A percentile compares a stretch with the other conserved stretches of the same genome.
Conservation (phyloP, 768 basidiomycete genomes). For the Psilocybe tampanensis region DNA sequence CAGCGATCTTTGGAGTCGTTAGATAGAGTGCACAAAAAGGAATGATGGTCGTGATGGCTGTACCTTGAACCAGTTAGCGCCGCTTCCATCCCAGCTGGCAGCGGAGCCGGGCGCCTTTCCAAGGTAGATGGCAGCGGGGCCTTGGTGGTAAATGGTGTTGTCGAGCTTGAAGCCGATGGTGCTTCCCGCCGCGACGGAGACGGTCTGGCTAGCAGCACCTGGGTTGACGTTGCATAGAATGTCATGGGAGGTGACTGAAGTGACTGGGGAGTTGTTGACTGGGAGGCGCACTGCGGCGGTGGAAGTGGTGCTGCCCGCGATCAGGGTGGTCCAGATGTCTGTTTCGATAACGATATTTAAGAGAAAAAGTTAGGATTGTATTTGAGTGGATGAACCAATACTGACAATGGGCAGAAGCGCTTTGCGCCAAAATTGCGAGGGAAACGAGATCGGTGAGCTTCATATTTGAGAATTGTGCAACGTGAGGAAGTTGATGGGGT, state of each 20-base stretch:
- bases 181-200: constrained; percentile 39
- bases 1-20: constrained; percentile 35
- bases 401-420: constrained; percentile 30
- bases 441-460: no score
- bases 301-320: constrained; percentile 29
- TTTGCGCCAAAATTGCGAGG: constrained; percentile 24
- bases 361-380: not conserved
- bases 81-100: constrained; percentile 48
- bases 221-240: constrained; percentile 40
- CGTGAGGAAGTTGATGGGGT: not conserved
- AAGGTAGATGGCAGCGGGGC: constrained; percentile 49
- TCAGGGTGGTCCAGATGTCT: constrained; percentile 36
- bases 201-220: constrained; percentile 35
- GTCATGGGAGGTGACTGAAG: constrained; percentile 29
- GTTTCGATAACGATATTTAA: no score
- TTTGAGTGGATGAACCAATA: not conserved
- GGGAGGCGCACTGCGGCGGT: constrained; percentile 35
- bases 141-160: constrained; percentile 41
- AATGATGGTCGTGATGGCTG: not conserved
- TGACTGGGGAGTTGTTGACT: constrained; percentile 34
- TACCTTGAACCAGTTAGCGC: constrained; percentile 56
- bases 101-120: constrained; percentile 47
- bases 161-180: constrained; percentile 43
- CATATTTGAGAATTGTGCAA: no score
- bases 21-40: constrained; percentile 12